Conservation (phyloP, 257 asterid genomes). For the Marsdenia floribunda region DNA sequence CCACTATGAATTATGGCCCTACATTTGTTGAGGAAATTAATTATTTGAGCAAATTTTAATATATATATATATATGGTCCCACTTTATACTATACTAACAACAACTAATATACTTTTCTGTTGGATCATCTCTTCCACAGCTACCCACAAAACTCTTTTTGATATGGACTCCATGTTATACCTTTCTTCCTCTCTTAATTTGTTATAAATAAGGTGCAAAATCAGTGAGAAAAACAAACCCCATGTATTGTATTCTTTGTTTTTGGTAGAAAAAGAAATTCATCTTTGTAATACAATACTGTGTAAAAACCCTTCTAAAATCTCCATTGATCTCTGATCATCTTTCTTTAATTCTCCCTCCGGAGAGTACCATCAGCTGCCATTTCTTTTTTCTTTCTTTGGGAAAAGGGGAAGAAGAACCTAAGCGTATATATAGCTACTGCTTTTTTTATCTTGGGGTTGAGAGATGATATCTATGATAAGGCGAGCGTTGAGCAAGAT, state of each 20-base stretch:
- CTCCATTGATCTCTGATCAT: neutral
- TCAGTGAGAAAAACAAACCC: neutral
- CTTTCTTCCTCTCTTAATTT: conserved; percentile 14
- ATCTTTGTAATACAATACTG: neutral
- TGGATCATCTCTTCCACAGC: conserved; percentile 8
- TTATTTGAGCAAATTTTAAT: neutral
- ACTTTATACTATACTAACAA: conserved; percentile 6
- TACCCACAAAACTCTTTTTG: conserved; percentile 9
- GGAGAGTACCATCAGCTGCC: no score
- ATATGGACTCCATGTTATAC: conserved; percentile 15
- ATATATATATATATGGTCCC: conserved; percentile 4
- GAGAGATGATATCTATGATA: neutral
- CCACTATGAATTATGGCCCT: conserved; percentile 4
- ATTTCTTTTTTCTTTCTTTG: no score
- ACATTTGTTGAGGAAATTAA: neutral
- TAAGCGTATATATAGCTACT: no score
- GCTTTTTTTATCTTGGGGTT: no score
- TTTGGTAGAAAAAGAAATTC: neutral
- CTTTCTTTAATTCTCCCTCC: no score
- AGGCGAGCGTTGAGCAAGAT: conserved; percentile 74
- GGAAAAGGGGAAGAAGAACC: no score
- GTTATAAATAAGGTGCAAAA: conserved; percentile 32
- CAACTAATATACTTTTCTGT: neutral
- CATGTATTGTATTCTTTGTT: no score
- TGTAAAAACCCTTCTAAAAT: neutral